Base-by-base conservation (phyloP, 192 early-diverging fungal genomes). In the Mortierella claussenii region DNA sequence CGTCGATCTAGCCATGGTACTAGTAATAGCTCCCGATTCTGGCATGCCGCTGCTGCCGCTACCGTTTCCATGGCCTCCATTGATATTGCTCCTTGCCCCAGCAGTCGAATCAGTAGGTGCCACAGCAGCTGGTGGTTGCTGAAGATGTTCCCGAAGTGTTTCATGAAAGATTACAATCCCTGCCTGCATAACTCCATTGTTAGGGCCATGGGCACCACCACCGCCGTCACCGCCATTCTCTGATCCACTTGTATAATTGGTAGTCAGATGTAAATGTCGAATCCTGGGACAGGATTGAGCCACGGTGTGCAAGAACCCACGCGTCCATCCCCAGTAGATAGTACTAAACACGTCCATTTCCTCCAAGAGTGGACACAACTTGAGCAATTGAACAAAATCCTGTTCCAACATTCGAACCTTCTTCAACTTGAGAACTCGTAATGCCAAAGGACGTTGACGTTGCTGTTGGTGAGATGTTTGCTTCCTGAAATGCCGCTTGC, bases 301-400 rank as follows among this genome's bases (percentile, higher is more conserved):
- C 17, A 69, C 67, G 2, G 40, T 55, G 20, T 45, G 30, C 4
- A 69, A 26, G 28, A 61, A 61, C 13, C 9, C 17, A 1, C 20
- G 40, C 9, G 12, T 23, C 67, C 67, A 69, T 4, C 49, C 7
- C 67, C 67, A 69, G 18, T 30, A 37, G 21, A 53, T 40, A 5
- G 67, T 60, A 42, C 51, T 69, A n/a, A 44, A 69, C 1, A 60
- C 67, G 15, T 69, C 58, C 42, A 69, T 53, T 43, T 61, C 51
- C 23, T 69, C 51, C 30, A 69, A 24, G 3, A 37, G 20, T 1
- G 67, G 58, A 44, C 58, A 69, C 1, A 9, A 33, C 11, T 26
- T 31, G 3, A 69, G 5, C 1, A 69, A 31, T 11, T 18, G 28
- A 1, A 69, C 42, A 33, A 69, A 69, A 6, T 42, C 43, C 12